Conservation (phyloP, 306 rosid species). For the Ammopiptanthus mongolicus region DNA sequence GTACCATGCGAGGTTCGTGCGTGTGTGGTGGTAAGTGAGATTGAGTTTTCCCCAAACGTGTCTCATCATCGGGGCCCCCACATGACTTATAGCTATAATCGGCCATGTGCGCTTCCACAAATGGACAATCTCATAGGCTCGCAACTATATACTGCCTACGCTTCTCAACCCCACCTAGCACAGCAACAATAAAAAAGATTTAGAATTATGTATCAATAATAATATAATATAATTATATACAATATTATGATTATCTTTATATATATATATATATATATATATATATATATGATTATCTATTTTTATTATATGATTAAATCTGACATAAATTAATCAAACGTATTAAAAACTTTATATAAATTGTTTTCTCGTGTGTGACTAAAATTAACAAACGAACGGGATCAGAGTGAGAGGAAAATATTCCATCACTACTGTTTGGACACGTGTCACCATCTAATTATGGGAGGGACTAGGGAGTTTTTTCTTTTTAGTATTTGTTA, state of each 20-base stretch:
- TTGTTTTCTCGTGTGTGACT: too few species aligned
- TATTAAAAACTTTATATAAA: too few species aligned
- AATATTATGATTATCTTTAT: too few species aligned
- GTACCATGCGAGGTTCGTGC: slow-evolving; percentile 3
- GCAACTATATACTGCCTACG: background rate
- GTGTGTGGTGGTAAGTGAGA: too few species aligned
- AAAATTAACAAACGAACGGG: too few species aligned
- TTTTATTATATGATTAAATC: background rate
- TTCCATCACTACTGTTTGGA: too few species aligned
- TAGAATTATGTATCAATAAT: too few species aligned
- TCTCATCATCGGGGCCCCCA: slow-evolving; percentile 9
- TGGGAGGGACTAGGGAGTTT: background rate
- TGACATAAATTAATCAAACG: background rate
- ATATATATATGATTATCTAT: too few species aligned
- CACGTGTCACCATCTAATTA: background rate
- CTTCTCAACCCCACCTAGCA: background rate
- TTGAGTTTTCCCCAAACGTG: slow-evolving; percentile 22
- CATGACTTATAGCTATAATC: slow-evolving; percentile 32
- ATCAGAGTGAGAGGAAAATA: too few species aligned
- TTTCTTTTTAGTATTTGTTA: background rate
- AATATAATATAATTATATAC: too few species aligned
- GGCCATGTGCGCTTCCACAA: slow-evolving; percentile 45
- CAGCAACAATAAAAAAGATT: background rate
- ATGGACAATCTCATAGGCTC: slow-evolving; percentile 18
- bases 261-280: too few species aligned